Conservation (phyloP, 345 rosid species). For the Geranium brycei region DNA sequence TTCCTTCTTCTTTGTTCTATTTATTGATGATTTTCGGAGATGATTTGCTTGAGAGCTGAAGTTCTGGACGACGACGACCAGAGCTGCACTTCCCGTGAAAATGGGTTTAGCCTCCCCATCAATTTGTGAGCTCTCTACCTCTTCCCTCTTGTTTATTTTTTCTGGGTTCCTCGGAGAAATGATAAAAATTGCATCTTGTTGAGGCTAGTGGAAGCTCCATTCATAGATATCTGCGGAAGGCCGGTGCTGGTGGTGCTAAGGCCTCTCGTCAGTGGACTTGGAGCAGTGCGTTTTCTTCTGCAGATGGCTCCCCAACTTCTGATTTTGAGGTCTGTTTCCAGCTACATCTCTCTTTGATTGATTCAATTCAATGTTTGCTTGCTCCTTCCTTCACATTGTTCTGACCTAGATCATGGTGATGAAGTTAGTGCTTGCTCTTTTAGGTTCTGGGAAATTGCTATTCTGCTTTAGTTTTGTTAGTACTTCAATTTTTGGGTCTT, state of each 20-base stretch:
- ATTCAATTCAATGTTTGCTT: not conserved
- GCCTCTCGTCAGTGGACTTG: slow-evolving; percentile 15
- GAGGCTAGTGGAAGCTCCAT: slow-evolving; percentile 40
- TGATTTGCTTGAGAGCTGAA: slow-evolving; percentile 53
- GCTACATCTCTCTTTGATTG: not conserved
- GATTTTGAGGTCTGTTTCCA: slow-evolving; percentile 29
- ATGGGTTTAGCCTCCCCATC: slow-evolving; percentile 35
- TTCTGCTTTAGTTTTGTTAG: not conserved
- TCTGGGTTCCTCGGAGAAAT: not conserved
- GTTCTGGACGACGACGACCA: slow-evolving; percentile 31
- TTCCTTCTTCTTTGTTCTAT: not conserved
- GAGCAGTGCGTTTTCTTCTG: slow-evolving; percentile 41
- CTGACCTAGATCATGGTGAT: not conserved
- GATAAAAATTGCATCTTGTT: slow-evolving; percentile 2
- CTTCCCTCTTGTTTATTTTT: not conserved
- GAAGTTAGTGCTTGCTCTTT: too few relatives aligned
- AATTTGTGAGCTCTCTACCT: slow-evolving; percentile 25
- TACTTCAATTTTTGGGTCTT: not conserved
- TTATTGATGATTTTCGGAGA: slow-evolving; percentile 6
- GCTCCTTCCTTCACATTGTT: not conserved
- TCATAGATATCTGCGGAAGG: slow-evolving; percentile 34
- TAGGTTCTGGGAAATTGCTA: not conserved
- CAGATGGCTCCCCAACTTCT: slow-evolving; percentile 36
- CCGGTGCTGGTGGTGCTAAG: slow-evolving; percentile 18
- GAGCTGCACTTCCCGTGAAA: slow-evolving; percentile 8